Evolutionary conservation across 2,329 filamentous ascomycete genomes (phyloP).

Genomic region (Ophiostoma novo-ulmi): DNA sequence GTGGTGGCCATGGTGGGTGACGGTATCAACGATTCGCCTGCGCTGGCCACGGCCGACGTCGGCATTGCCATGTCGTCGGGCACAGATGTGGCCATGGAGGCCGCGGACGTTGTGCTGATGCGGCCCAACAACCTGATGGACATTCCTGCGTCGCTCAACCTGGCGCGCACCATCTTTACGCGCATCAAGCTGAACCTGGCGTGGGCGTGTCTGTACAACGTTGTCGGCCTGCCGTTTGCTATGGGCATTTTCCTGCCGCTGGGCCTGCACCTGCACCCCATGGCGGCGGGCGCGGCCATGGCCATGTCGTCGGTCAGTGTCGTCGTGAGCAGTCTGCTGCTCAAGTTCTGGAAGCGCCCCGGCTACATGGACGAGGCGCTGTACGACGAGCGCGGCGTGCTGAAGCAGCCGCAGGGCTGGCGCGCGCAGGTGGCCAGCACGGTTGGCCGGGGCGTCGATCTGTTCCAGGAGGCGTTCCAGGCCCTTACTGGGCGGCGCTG

Average conservation of each 20-base stretch:
- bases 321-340: conserved; percentile 72
- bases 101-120: conserved; percentile 95
- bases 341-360: conserved; percentile 83
- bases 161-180: conserved; percentile 78
- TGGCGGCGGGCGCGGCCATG: conserved; percentile 94
- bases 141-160: conserved; percentile 78
- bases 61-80: conserved; percentile 90
- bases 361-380: conserved; percentile 75
- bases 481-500: conserved; percentile 34
- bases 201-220: conserved; percentile 92
- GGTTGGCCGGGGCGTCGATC: conserved; percentile 41
- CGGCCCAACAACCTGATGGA: conserved; percentile 84
- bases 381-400: conserved; percentile 52
- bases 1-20: conserved; percentile 95
- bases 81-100: conserved; percentile 96
- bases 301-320: conserved; percentile 85
- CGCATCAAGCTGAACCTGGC: conserved; percentile 90
- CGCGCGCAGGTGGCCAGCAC: conserved; percentile 39
- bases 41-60: conserved; percentile 84
- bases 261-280: conserved; percentile 80
- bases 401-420: conserved; percentile 36
- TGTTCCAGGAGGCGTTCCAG: conserved; percentile 30
- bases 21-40: conserved; percentile 96
- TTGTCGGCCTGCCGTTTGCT: conserved; percentile 85
- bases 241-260: conserved; percentile 95